Evolutionary conservation across 1,139 yeast species (phyloP).

Genomic region (Pichia sp.): DNA sequence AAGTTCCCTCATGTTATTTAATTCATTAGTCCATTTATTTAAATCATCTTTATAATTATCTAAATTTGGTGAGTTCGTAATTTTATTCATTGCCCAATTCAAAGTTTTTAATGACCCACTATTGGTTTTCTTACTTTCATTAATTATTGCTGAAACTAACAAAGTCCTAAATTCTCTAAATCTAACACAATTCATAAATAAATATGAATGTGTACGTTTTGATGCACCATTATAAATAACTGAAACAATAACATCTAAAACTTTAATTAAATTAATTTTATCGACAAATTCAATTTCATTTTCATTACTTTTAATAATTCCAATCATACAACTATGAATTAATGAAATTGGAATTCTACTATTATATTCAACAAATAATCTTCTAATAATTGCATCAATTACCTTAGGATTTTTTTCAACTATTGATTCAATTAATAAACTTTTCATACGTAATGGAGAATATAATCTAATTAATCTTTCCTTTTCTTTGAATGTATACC

Average conservation of each 20-base stretch:
- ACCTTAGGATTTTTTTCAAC: conserved; percentile 13
- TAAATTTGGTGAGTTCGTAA: conserved; percentile 15
- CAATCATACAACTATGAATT: conserved; percentile 23
- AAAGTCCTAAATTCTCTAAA: conserved; percentile 12
- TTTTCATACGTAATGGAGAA: conserved; percentile 18
- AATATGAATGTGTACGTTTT: conserved; percentile 11
- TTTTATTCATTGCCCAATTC: conserved; percentile 26
- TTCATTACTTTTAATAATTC: conserved; percentile 14
- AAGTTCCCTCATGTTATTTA: conserved; percentile 21
- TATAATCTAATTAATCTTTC: conserved; percentile 13
- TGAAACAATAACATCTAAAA: conserved; percentile 21
- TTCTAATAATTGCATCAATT: conserved; percentile 14
- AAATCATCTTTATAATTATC: conserved; percentile 13
- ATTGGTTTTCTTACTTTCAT: conserved; percentile 17
- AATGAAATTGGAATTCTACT: conserved; percentile 21
- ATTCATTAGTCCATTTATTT: conserved; percentile 20
- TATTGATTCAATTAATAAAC: conserved; percentile 17
- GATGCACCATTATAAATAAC: conserved; percentile 11
- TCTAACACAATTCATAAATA: conserved; percentile 16
- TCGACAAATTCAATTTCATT: conserved; percentile 11
- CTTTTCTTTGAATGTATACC: conserved; percentile 12
- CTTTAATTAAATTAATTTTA: conserved; percentile 19
- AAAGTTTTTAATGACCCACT: conserved; percentile 19
- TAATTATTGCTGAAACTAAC: conserved; percentile 20
- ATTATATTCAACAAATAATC: conserved; percentile 19